Evolutionary conservation across 768 basidiomycete genomes (phyloP).

Genomic region (Pholiota molesta): DNA sequence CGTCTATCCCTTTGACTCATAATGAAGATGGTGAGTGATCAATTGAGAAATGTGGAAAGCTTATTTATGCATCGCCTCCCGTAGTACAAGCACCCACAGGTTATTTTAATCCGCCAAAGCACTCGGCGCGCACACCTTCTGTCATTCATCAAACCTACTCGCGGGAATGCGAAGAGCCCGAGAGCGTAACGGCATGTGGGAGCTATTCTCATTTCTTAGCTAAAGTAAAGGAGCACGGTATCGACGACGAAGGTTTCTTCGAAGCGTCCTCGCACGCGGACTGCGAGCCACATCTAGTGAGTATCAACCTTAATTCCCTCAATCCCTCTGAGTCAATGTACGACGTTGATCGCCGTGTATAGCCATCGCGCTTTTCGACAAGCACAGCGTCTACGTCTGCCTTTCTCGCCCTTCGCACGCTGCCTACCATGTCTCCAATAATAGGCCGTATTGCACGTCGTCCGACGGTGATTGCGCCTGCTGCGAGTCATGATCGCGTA

Average conservation of each 20-base stretch:
- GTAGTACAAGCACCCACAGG: not conserved
- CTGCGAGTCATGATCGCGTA: not conserved
- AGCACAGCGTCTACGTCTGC: conserved; percentile 11
- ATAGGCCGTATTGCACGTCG: not conserved
- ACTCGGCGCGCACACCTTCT: not conserved
- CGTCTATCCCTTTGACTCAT: too few relatives aligned
- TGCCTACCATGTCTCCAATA: not conserved
- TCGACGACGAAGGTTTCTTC: conserved; percentile 13
- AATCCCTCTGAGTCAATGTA: not conserved
- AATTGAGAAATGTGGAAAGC: not conserved
- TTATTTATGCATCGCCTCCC: not conserved
- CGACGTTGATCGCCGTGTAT: not conserved
- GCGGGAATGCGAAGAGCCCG: not conserved
- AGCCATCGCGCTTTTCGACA: conserved; percentile 14
- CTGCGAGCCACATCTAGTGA: conserved; percentile 14
- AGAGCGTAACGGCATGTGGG: not conserved
- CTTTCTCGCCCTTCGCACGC: conserved; percentile 5
- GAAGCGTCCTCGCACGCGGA: conserved; percentile 10
- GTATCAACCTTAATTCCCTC: not conserved
- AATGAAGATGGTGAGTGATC: not conserved
- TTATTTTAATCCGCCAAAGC: not conserved
- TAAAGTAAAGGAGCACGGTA: not conserved
- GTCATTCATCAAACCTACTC: not conserved
- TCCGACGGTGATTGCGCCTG: not conserved
- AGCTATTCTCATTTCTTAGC: not conserved